Base-by-base conservation (phyloP, 2,329 filamentous ascomycete genomes). In the Colletotrichum gloeosporioides region DNA sequence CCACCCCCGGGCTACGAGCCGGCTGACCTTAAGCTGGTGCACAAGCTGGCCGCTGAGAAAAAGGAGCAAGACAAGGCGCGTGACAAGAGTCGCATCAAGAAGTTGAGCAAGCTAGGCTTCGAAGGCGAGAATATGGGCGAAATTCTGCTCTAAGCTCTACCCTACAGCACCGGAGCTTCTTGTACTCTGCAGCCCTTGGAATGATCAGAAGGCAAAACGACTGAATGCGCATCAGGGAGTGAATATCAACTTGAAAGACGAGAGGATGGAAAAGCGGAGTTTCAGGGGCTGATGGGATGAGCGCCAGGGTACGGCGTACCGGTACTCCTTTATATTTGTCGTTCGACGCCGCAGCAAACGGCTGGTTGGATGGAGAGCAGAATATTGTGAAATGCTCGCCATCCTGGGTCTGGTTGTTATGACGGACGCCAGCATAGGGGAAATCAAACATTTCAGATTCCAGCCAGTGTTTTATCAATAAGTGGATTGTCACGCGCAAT, bases 61-160 rank as follows among this genome's bases (percentile, higher is more conserved):
- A 94, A 95, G 78, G 87, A 85, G 6, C 88, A 90, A 71, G 93
- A 95, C 79, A 96, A 95, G 88, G 88, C 86, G 73, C 92, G 88
- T 81, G 95, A 98, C 79, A 97, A 95, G 88, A 88, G 88, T 73
- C 91, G 93, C 82, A 83, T 93, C 77, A 92, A 90, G 87, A 95
- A 94, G 86, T 87, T 98, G 76, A 91, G 93, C 22, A 92, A 91
- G 55, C 89, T 97, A 63, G 96, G 96, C 2, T 98, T 98, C 81
- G 96, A 98, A 85, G 94, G 94, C 32, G 96, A 98, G 87, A 94
- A 94, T 79, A 88, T 92, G 75, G 95, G 94, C 18, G 95, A 97
- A 83, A 90, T 94, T 53, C 84, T 96, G 39, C 89, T 95, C 79
- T 95, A 86, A 89, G 78, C 27, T 69, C 71, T 68, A 72, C 57